A percentile compares a stretch with the other conserved stretches of the same genome.
These are phyloP conservation scores for Polyporus arcularius DNA, from an alignment of 768 basidiomycete species.

Conservation along the genomic window DNA sequence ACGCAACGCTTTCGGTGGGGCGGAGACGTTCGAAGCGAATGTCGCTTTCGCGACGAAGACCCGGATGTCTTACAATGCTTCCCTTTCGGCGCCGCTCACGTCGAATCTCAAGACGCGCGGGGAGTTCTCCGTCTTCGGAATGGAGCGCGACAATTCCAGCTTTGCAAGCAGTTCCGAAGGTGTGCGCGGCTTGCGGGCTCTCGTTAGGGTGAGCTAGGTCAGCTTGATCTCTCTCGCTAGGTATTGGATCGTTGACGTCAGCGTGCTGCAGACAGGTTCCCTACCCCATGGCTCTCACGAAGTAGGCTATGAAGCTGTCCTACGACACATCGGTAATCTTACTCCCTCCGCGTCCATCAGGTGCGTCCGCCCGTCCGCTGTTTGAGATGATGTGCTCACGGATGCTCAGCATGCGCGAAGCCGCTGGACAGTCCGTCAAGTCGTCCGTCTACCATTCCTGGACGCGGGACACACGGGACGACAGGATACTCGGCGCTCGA, in stretches of 20 bases:
- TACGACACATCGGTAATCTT: constrained; percentile 74
- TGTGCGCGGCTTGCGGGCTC: constrained; percentile 62
- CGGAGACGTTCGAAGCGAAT: constrained; percentile 83
- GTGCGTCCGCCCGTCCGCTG: constrained; percentile 41
- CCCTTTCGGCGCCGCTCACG: constrained; percentile 58
- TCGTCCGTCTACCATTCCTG: constrained; percentile 82
- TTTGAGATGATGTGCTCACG: background rate
- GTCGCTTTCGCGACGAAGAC: constrained; percentile 87
- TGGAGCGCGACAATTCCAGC: constrained; percentile 77
- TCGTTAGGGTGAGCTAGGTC: constrained; percentile 74
- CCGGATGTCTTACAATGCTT: constrained; percentile 75
- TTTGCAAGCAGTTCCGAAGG: constrained; percentile 75
- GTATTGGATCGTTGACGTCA: constrained; percentile 17
- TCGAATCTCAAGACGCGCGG: constrained; percentile 63
- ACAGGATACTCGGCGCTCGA: constrained; percentile 58
- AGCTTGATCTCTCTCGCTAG: constrained; percentile 31
- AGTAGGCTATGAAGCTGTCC: constrained; percentile 78
- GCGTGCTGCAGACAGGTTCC: constrained; percentile 22
- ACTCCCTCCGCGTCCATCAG: constrained; percentile 79
- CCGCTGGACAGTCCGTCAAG: constrained; percentile 80
- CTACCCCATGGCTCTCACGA: constrained; percentile 59
- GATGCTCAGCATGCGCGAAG: constrained; percentile 71
- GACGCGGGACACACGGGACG: constrained; percentile 74
- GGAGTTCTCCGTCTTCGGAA: constrained; percentile 68
- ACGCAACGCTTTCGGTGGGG: constrained; percentile 89